phyloP scores from a whole-genome alignment of 371 early-diverging fungal species.

The Saksenaea vasiformis region DNA sequence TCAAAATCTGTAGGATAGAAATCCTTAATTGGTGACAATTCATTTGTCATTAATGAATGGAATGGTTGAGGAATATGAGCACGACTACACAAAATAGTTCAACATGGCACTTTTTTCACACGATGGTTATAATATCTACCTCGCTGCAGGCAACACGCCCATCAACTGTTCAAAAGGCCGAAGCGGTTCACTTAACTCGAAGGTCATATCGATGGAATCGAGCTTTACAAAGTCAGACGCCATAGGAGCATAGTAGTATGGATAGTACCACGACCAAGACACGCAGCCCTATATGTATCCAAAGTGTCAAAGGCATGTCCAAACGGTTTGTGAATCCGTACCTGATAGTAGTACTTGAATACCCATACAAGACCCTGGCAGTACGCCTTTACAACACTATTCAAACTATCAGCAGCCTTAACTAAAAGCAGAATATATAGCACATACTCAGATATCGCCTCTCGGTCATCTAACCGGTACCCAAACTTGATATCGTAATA shows the following conservation, averaged over 20 bases:
- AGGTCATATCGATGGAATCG: conserved; percentile 69
- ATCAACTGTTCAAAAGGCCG: conserved; percentile 97
- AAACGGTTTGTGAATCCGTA: background rate
- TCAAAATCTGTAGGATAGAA: conserved; percentile 93
- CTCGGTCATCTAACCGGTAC: conserved; percentile 66
- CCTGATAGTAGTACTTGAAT: conserved; percentile 95
- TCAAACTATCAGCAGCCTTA: conserved; percentile 1
- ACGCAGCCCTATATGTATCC: conserved; percentile 63
- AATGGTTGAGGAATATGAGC: conserved; percentile 81
- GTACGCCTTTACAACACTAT: conserved; percentile 84
- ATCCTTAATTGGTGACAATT: conserved; percentile 86
- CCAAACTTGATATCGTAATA: conserved; percentile 89
- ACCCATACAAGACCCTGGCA: conserved; percentile 99
- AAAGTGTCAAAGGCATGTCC: background rate
- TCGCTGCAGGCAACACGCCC: conserved; percentile 95
- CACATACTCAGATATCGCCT: conserved; percentile 59
- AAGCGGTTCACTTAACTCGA: conserved; percentile 86
- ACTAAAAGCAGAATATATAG: background rate
- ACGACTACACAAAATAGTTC: conserved; percentile 43
- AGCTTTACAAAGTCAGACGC: conserved; percentile 88
- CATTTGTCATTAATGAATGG: conserved; percentile 84
- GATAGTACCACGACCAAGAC: conserved; percentile 99
- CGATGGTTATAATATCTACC: conserved; percentile 21
- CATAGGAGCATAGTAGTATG: conserved; percentile 98
- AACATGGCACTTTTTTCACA: background rate